Conservation (phyloP, 2,329 filamentous ascomycete genomes). For the Chalara sp. region DNA sequence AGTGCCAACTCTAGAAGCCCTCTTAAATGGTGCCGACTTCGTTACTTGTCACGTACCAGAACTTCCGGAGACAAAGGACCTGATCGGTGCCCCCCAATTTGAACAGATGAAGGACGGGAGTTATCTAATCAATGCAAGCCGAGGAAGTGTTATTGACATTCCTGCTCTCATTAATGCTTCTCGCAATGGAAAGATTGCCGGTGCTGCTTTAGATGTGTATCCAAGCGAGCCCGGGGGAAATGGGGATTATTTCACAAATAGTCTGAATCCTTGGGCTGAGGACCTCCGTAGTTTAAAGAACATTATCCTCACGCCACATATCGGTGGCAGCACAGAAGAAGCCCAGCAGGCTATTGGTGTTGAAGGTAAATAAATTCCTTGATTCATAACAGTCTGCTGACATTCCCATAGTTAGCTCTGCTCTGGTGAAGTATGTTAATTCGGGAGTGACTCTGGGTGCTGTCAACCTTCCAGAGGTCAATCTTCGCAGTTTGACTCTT, state of each 20-base stretch:
- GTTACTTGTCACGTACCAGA: conserved; percentile 94
- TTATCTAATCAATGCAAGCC: conserved; percentile 94
- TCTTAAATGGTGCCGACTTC: conserved; percentile 80
- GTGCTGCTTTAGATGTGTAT: conserved; percentile 94
- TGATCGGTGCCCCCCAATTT: conserved; percentile 78
- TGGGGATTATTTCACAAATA: conserved; percentile 86
- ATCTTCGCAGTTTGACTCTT: conserved; percentile 79
- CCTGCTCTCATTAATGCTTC: conserved; percentile 83
- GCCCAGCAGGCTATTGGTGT: conserved; percentile 93
- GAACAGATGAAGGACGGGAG: conserved; percentile 86
- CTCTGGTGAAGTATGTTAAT: conserved; percentile 91
- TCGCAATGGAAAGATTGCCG: conserved; percentile 79
- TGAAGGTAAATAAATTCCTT: conserved; percentile 47
- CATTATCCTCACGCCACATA: conserved; percentile 91
- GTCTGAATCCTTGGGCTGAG: conserved; percentile 76
- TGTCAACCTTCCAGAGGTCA: conserved; percentile 95
- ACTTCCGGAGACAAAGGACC: conserved; percentile 82
- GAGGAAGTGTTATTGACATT: conserved; percentile 91
- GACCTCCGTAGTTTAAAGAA: conserved; percentile 83
- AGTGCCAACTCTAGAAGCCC: conserved; percentile 67
- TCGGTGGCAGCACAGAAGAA: conserved; percentile 96
- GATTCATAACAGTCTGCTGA: background rate
- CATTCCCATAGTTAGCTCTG: conserved; percentile 60
- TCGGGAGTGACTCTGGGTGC: conserved; percentile 85
- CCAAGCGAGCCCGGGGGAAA: conserved; percentile 91